Conservation (phyloP, 2,329 filamentous ascomycete species). For the Phyllosticta citriasiana region DNA sequence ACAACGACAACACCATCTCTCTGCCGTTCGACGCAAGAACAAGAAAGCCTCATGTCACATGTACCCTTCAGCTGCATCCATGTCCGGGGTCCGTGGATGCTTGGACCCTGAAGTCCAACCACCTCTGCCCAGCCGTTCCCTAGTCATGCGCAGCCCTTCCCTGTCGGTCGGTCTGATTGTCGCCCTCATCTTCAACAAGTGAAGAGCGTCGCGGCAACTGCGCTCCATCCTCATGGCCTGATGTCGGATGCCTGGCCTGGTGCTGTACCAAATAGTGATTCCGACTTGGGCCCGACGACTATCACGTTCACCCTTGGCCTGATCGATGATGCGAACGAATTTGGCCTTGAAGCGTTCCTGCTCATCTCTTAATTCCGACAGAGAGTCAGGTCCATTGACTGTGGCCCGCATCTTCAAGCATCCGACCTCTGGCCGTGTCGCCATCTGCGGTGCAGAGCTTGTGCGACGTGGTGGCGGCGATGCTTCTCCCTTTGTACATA, state of each 20-base stretch:
- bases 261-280: too few species aligned
- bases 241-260: too few species aligned
- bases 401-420: neutral
- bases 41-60: neutral
- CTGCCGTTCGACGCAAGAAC: neutral
- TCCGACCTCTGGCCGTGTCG: neutral
- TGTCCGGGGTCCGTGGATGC: neutral
- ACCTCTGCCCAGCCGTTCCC: neutral
- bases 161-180: too few species aligned
- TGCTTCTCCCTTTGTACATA: neutral
- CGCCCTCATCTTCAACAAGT: neutral
- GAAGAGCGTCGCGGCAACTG: neutral
- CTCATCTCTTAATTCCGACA: neutral
- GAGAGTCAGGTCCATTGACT: too few species aligned
- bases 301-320: neutral
- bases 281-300: too few species aligned
- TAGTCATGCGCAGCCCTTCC: neutral
- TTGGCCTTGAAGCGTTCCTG: neutral
- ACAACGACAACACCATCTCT: neutral
- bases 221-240: too few species aligned
- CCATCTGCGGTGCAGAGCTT: neutral
- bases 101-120: neutral
- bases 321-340: neutral
- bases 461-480: neutral
- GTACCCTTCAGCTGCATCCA: neutral